Conservation (phyloP, 805 yeast genomes). For the Monosporozyma solicola region DNA sequence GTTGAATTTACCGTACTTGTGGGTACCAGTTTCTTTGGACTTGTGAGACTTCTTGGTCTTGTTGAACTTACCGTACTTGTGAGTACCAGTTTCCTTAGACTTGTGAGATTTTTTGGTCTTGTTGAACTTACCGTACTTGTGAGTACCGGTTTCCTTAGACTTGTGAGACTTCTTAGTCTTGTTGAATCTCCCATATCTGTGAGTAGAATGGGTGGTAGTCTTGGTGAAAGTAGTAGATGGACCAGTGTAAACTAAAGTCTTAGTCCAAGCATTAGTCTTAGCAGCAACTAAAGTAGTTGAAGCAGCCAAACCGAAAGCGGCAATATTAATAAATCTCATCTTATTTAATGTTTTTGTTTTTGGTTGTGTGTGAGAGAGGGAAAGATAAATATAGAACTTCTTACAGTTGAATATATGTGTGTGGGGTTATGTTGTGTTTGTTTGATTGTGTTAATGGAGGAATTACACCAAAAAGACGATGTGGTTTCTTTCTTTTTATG, state of each 20-base stretch:
- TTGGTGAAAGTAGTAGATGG: conserved; percentile 23
- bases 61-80: conserved; percentile 45
- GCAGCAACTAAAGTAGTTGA: conserved; percentile 25
- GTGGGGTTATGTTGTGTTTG: no score
- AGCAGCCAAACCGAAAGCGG: conserved; percentile 35
- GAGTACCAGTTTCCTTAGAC: conserved; percentile 40
- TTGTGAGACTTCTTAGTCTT: conserved; percentile 27
- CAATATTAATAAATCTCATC: conserved; percentile 39
- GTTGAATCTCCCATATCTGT: conserved; percentile 45
- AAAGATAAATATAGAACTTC: background rate
- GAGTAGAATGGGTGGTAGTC: conserved; percentile 36
- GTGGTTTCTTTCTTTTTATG: no score
- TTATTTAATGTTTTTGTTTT: background rate
- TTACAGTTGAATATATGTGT: no score
- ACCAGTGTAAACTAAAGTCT: conserved; percentile 13
- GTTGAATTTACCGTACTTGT: conserved; percentile 45
- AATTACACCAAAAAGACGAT: no score
- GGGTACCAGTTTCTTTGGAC: conserved; percentile 40
- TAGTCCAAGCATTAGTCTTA: conserved; percentile 9
- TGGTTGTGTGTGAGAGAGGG: background rate
- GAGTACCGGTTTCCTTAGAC: conserved; percentile 40
- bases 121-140: conserved; percentile 47
- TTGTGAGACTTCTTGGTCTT: conserved; percentile 27
- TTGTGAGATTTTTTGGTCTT: conserved; percentile 29
- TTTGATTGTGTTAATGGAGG: no score